Percentiles rank a stretch among this genome's conserved stretches.
Conservation (phyloP, 768 basidiomycete species). For the Pulveroboletus ravenelii region DNA sequence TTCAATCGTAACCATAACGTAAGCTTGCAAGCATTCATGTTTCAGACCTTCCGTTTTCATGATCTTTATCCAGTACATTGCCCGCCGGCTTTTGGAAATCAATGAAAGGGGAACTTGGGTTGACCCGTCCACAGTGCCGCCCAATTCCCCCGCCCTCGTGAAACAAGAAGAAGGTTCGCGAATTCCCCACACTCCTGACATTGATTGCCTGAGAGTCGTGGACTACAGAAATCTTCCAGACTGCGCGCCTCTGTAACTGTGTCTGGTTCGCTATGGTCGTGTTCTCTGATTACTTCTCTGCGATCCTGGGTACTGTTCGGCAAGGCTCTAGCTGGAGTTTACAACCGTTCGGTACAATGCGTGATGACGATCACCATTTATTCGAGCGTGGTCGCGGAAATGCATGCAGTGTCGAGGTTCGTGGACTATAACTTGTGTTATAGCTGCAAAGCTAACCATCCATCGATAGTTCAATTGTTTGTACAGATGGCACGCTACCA, state of each 20-base stretch:
- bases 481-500: slow-evolving; percentile 84
- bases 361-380: slow-evolving; percentile 53
- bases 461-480: slow-evolving; percentile 68
- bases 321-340: slow-evolving; percentile 75
- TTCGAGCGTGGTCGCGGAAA: slow-evolving; percentile 82
- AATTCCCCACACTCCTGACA: background rate
- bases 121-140: slow-evolving; percentile 47
- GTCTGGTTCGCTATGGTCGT: slow-evolving; percentile 75
- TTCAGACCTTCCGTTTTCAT: background rate
- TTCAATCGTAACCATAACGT: slow-evolving; percentile 91
- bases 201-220: slow-evolving; percentile 8
- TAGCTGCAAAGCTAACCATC: background rate
- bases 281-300: slow-evolving; percentile 81
- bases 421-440: slow-evolving; percentile 4
- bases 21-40: slow-evolving; percentile 19
- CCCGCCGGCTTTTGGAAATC: slow-evolving; percentile 68
- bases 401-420: slow-evolving; percentile 75
- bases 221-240: slow-evolving; percentile 72
- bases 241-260: slow-evolving; percentile 70
- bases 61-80: slow-evolving; percentile 58
- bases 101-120: slow-evolving; percentile 68
- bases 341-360: slow-evolving; percentile 71
- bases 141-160: slow-evolving; percentile 32
- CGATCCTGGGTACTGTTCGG: slow-evolving; percentile 74
- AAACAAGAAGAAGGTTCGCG: slow-evolving; percentile 52